phyloP scores from a whole-genome alignment of 2,329 filamentous ascomycete genomes.

The Bipolaris oryzae region DNA sequence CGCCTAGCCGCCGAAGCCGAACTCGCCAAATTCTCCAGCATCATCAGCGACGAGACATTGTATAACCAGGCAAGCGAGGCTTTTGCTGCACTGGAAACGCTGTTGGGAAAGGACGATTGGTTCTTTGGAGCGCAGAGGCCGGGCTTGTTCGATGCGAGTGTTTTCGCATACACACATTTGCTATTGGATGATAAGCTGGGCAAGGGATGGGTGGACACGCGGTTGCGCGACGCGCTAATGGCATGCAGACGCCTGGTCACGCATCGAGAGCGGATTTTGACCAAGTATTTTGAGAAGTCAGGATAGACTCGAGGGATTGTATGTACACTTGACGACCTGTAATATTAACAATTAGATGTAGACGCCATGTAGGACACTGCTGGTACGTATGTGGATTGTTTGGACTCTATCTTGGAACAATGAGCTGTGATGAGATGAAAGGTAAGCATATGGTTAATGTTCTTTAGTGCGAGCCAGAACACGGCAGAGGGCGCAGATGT shows the following conservation, averaged over 20 bases:
- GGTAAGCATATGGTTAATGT: not conserved
- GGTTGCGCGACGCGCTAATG: slow-evolving; percentile 63
- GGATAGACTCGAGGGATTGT: not conserved
- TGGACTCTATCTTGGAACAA: not conserved
- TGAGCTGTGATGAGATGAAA: not conserved
- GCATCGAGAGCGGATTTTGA: slow-evolving; percentile 66
- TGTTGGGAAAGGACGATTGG: slow-evolving; percentile 64
- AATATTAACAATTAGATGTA: not conserved
- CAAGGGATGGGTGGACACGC: slow-evolving; percentile 65
- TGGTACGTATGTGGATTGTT: not conserved
- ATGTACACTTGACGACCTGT: not conserved
- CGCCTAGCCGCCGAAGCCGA: slow-evolving; percentile 75
- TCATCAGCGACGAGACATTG: slow-evolving; percentile 63
- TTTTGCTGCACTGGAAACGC: slow-evolving; percentile 64
- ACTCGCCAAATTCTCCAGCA: slow-evolving; percentile 68
- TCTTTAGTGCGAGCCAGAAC: slow-evolving; percentile 16
- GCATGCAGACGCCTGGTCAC: slow-evolving; percentile 66
- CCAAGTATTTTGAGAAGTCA: slow-evolving; percentile 53
- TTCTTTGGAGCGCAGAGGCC: slow-evolving; percentile 67
- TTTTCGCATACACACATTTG: slow-evolving; percentile 89
- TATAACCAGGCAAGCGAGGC: slow-evolving; percentile 67
- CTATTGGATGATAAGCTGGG: slow-evolving; percentile 68
- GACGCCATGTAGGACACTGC: not conserved
- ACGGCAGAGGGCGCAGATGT: slow-evolving; percentile 25
- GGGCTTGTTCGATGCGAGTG: slow-evolving; percentile 80